Conservation (phyloP, 228 moss, liverwort and hornwort species). For the Sphagnum fallax region DNA sequence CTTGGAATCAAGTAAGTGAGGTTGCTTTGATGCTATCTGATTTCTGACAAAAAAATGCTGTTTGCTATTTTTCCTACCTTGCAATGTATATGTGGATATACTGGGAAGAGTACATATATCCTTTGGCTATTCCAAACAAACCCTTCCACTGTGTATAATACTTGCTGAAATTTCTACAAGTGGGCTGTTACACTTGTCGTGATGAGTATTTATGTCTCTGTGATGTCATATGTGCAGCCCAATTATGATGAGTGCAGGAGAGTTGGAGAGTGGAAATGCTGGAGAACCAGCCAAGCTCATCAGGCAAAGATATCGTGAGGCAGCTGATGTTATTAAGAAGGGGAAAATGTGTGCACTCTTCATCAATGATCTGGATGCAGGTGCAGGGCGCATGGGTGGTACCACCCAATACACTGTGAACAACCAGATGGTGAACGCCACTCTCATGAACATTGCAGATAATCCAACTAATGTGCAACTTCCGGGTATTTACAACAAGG, state of each 20-base stretch:
- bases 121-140: no score
- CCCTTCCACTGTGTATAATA: no score
- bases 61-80: no score
- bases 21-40: no score
- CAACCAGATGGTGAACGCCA: conserved; percentile 99
- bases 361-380: conserved; percentile 98
- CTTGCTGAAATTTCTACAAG: no score
- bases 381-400: conserved; percentile 95
- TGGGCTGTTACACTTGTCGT: no score
- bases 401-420: conserved; percentile 97
- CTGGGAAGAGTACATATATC: no score
- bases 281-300: conserved; percentile 98
- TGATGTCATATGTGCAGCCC: conserved; percentile 28
- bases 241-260: conserved; percentile 97
- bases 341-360: conserved; percentile 94
- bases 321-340: conserved; percentile 82
- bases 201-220: no score
- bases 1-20: conserved; percentile 71
- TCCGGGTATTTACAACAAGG: conserved; percentile 88
- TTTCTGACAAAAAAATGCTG: no score
- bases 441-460: conserved; percentile 97
- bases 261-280: conserved; percentile 97
- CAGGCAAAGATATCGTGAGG: conserved; percentile 95
- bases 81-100: no score
- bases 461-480: conserved; percentile 84